Evolutionary conservation across 75 land plant species (phyloP).

Genomic region (Adiantum capillusveneris): DNA sequence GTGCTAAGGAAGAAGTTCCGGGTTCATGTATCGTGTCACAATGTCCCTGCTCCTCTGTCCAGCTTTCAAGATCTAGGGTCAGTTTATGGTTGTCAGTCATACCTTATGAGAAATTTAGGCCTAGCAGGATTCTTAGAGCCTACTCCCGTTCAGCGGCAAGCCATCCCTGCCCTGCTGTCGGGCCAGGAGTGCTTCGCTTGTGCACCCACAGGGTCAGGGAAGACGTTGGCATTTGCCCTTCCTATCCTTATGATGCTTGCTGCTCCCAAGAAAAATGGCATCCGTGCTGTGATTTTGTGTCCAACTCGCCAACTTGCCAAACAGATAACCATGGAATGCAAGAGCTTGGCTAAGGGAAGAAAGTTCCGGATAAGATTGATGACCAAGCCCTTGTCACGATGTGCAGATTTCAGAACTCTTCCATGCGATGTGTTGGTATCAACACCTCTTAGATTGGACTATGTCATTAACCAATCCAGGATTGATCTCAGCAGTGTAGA

Average conservation of each 20-base stretch:
- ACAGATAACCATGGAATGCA: conserved; percentile 84
- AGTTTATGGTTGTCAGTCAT: conserved; percentile 61
- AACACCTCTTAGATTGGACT: conserved; percentile 71
- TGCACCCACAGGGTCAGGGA: conserved; percentile 99
- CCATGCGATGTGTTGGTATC: conserved; percentile 87
- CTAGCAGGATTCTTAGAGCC: conserved; percentile 78
- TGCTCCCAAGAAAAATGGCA: conserved; percentile 58
- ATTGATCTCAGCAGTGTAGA: conserved; percentile 89
- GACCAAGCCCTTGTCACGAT: conserved; percentile 61
- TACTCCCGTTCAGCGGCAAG: conserved; percentile 98
- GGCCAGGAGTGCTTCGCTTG: conserved; percentile 96
- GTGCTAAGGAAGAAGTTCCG: conserved; percentile 63
- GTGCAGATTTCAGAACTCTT: conserved; percentile 63
- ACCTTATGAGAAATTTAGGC: conserved; percentile 52
- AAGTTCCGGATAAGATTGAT: conserved; percentile 63
- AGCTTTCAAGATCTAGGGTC: conserved; percentile 56
- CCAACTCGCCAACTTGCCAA: conserved; percentile 90
- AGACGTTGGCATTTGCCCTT: conserved; percentile 84
- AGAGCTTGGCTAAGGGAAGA: conserved; percentile 59
- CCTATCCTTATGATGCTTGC: conserved; percentile 85
- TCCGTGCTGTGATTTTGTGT: conserved; percentile 75
- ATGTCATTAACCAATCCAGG: conserved; percentile 55
- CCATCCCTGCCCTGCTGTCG: conserved; percentile 77
- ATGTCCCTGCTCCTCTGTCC: conserved; percentile 64
- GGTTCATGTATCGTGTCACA: conserved; percentile 63